phyloP scores from a whole-genome alignment of 1,284 basidiomycete genomes.

The Ganoderma meredithae region DNA sequence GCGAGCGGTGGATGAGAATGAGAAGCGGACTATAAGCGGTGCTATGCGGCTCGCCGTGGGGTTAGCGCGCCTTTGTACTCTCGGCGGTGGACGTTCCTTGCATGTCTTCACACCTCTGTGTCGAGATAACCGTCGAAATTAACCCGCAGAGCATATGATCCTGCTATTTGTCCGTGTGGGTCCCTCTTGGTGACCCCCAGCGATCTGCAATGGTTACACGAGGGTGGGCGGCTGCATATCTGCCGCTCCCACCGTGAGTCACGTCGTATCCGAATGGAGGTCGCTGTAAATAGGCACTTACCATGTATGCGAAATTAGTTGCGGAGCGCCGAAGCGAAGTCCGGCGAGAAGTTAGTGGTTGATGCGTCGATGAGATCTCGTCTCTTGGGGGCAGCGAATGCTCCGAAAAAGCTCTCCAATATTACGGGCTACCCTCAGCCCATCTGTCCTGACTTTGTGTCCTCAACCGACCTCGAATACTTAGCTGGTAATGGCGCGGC shows the following conservation, averaged over 20 bases:
- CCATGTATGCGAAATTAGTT: neutral
- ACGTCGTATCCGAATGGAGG: neutral
- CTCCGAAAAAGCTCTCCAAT: too few relatives aligned
- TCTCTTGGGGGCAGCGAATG: too few relatives aligned
- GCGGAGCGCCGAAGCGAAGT: neutral
- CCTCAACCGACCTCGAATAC: too few relatives aligned
- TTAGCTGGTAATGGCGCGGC: too few relatives aligned
- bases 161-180: neutral
- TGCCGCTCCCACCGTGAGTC: neutral
- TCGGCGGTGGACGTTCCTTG: neutral
- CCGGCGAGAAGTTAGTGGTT: too few relatives aligned
- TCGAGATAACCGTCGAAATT: neutral
- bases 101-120: neutral
- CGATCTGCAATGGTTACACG: neutral
- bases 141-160: neutral
- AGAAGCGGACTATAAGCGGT: neutral
- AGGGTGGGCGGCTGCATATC: neutral
- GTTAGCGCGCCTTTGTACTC: neutral
- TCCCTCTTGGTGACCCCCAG: neutral
- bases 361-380: too few relatives aligned
- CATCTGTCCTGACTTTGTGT: too few relatives aligned
- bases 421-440: too few relatives aligned
- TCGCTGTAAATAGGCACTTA: neutral
- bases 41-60: neutral
- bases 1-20: neutral